phyloP scores from a whole-genome alignment of 352 stramenopile genomes.

The Pythium insidiosum region DNA sequence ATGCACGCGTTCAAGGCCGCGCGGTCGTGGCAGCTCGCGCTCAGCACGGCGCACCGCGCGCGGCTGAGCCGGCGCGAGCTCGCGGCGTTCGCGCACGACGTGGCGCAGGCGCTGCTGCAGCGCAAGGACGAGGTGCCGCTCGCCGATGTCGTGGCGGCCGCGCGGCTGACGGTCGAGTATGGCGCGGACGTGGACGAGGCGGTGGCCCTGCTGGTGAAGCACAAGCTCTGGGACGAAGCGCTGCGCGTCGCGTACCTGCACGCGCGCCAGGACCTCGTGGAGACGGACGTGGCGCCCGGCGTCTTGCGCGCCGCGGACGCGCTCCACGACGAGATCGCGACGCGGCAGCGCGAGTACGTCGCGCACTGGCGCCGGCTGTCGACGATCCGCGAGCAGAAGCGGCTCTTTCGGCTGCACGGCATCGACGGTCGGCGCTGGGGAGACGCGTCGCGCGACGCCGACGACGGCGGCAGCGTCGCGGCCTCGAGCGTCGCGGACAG shows the following conservation, averaged over 20 bases:
- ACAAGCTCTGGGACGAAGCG: conserved; percentile 51
- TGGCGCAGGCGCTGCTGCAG: conserved; percentile 44
- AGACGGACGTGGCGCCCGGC: conserved; percentile 40
- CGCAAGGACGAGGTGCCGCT: conserved; percentile 20
- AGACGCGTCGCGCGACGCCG: conserved; percentile 7
- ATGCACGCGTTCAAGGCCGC: conserved; percentile 47
- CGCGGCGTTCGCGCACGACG: conserved; percentile 31
- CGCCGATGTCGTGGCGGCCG: conserved; percentile 25
- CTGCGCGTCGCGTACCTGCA: conserved; percentile 52
- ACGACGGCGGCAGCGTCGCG: conserved; percentile 29
- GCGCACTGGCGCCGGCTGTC: conserved; percentile 51
- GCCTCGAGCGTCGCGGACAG: conserved; percentile 33
- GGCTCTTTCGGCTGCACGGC: conserved; percentile 67
- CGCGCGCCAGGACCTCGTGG: conserved; percentile 46
- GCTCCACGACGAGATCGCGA: conserved; percentile 36
- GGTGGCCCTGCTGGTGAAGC: conserved; percentile 46
- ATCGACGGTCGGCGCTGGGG: conserved; percentile 61
- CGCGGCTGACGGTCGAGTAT: conserved; percentile 67
- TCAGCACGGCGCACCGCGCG: conserved; percentile 28
- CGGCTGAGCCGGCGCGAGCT: conserved; percentile 19
- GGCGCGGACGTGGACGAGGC: conserved; percentile 65
- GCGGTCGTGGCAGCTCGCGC: conserved; percentile 49
- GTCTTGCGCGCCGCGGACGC: too few relatives aligned
- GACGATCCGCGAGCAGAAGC: conserved; percentile 68
- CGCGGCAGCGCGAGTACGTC: conserved; percentile 32